These are phyloP conservation scores for Monosporascus sp. DNA, from an alignment of 2,329 filamentous ascomycete species.

Conservation along the genomic window DNA sequence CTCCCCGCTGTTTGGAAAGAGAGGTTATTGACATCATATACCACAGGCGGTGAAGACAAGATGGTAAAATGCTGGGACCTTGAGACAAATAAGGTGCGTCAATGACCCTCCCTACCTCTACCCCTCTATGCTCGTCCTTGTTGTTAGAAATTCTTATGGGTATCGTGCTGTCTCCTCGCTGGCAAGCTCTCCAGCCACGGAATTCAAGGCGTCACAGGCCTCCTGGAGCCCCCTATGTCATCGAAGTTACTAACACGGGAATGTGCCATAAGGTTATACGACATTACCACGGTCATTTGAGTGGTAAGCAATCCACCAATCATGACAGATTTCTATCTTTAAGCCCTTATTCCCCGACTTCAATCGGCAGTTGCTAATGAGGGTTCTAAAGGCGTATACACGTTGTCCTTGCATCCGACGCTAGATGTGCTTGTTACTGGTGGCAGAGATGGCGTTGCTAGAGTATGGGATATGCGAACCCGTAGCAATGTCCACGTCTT, in stretches of 20 bases:
- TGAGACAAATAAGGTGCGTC: slow-evolving; percentile 83
- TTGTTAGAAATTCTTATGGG: too few species aligned
- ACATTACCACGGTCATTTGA: slow-evolving; percentile 95
- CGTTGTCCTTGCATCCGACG: slow-evolving; percentile 85
- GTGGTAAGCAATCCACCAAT: slow-evolving; percentile 37
- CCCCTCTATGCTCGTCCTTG: background rate
- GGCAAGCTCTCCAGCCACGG: too few species aligned
- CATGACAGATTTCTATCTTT: background rate
- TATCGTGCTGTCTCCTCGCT: too few species aligned
- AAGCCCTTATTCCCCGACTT: background rate
- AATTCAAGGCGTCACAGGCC: background rate
- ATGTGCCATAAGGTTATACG: slow-evolving; percentile 56
- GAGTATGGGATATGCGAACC: slow-evolving; percentile 98
- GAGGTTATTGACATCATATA: background rate
- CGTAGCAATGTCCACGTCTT: slow-evolving; percentile 93
- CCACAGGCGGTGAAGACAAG: slow-evolving; percentile 76
- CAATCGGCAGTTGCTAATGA: background rate
- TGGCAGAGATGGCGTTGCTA: slow-evolving; percentile 85
- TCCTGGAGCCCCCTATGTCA: background rate
- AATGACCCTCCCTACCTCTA: background rate
- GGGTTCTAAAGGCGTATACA: slow-evolving; percentile 63
- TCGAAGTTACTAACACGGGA: background rate
- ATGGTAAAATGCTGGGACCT: slow-evolving; percentile 99
- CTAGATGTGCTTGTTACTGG: slow-evolving; percentile 93
- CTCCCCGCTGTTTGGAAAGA: background rate